Base-by-base conservation (phyloP, 2,329 filamentous ascomycete genomes). In the Dactylellina haptotyla region DNA sequence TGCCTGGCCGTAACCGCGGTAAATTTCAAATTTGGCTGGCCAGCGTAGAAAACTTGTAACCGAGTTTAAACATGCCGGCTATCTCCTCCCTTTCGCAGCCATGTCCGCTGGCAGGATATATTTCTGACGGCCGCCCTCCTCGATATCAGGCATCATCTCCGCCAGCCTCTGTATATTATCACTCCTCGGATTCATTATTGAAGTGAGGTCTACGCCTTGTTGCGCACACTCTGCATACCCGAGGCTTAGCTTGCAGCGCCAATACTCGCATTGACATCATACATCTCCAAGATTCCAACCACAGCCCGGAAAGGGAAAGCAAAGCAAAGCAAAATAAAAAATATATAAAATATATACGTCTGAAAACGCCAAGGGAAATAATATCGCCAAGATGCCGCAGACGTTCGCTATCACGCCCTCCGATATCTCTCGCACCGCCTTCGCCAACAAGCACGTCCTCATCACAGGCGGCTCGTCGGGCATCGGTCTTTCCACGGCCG, bases 401-500 rank as follows among this genome's bases (percentile, higher is more conserved):
- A 73, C 69, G 30, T 73, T 73, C 54, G 51, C 61, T 12, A 23
- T 73, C 39, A 50, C 69, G 1, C 69, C 61, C 1, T 57, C 69
- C 9, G 54, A 64, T 18, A 66, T 73, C 48, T 62, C 69, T 5
- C 54, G 41, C 1, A 37, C 45, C 2, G 53, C 69, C 12, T 73
- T 73, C 30, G 16, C 45, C n/a, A 62, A 66, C 30, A 65, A 62
- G 32, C 69, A 73, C 25, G 63, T 75, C 34, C 70, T 75, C 43
- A 75, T 75, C 43, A 75, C 70, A 25, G 70, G 70, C 18, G 70
- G 70, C n/a, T 69, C 70, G 8, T 75, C 70, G 20, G 70, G 70
- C 20, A 75, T 75, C 63, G 70, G 70, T 12, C 62, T 69, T 23
- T 83, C 56, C 81, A 82, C n/a, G 80, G 82, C 59, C 79, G 80